Evolutionary conservation across 2,329 filamentous ascomycete species (phyloP).

Genomic region (Aspergillus hiratsukae): DNA sequence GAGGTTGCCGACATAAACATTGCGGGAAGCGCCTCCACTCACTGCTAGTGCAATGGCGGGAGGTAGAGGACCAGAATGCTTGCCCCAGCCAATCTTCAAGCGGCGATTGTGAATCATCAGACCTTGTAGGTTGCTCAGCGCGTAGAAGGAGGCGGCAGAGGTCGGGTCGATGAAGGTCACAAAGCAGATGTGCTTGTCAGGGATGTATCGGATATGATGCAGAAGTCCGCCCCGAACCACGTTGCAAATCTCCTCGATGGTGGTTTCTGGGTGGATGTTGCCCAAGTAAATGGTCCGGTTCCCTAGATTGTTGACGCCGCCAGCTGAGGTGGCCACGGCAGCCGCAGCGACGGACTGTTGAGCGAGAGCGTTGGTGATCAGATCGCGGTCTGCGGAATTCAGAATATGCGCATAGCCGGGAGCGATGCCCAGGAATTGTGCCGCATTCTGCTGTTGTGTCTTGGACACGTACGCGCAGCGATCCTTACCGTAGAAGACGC

Average conservation of each 20-base stretch:
- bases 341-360: constrained; percentile 97
- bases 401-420: constrained; percentile 95
- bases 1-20: constrained; percentile 96
- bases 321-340: constrained; percentile 91
- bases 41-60: constrained; percentile 94
- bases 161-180: constrained; percentile 99
- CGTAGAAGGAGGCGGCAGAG: constrained; percentile 95
- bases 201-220: constrained; percentile 98
- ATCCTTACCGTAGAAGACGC: constrained; percentile 98
- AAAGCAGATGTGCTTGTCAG: constrained; percentile 99
- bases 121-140: constrained; percentile 92
- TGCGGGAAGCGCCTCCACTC: constrained; percentile 93
- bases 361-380: constrained; percentile 92
- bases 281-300: constrained; percentile 97
- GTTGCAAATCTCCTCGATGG: constrained; percentile 99
- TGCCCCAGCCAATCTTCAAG: constrained; percentile 98
- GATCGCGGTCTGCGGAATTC: constrained; percentile 89
- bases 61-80: constrained; percentile 93
- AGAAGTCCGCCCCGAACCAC: constrained; percentile 92
- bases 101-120: constrained; percentile 99
- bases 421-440: constrained; percentile 94
- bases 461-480: constrained; percentile 98
- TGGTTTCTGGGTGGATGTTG: constrained; percentile 98
- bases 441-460: constrained; percentile 98
- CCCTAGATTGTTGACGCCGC: constrained; percentile 93